A percentile compares a stretch with the other conserved stretches of the same genome.
Evolutionary conservation across 495 filamentous ascomycete genomes (phyloP).

Genomic region (Talaromyces nanjingensis): DNA sequence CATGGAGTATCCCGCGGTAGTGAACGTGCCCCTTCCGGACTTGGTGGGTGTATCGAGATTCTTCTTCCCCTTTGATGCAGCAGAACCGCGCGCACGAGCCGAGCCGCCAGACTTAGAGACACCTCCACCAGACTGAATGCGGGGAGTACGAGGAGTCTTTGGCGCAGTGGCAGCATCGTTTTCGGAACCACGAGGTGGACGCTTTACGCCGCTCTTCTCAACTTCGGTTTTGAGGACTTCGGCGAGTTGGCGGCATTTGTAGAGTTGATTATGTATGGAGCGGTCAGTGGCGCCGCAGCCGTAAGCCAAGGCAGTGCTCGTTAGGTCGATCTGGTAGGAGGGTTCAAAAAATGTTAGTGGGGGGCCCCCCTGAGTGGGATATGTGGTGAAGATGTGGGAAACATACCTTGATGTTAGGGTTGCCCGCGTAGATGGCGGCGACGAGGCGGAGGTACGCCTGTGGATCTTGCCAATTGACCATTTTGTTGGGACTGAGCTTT

Average conservation of each 20-base stretch:
- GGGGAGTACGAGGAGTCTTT: constrained; percentile 16
- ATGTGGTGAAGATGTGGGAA: background rate
- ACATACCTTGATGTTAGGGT: constrained; percentile 17
- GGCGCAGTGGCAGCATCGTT: background rate
- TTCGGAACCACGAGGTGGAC: background rate
- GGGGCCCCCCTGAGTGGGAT: too few relatives aligned
- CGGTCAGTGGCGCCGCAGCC: constrained; percentile 20
- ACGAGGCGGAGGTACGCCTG: constrained; percentile 25
- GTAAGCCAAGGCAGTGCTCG: constrained; percentile 1
- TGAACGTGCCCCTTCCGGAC: background rate
- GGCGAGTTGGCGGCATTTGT: constrained; percentile 11
- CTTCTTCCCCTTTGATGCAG: background rate
- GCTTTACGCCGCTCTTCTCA: background rate
- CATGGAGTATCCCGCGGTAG: background rate
- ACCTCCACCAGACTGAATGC: constrained; percentile 6
- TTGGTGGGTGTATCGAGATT: background rate
- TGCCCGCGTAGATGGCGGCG: constrained; percentile 24
- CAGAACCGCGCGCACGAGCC: background rate
- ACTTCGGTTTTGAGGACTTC: constrained; percentile 10
- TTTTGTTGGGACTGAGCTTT: constrained; percentile 5
- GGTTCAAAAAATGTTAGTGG: background rate
- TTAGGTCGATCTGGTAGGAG: background rate
- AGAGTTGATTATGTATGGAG: constrained; percentile 16
- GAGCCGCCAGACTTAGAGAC: background rate
- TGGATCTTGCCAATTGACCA: constrained; percentile 32